Evolutionary conservation across 768 basidiomycete genomes (phyloP).

Genomic region (Udeniomyces megalosporus): DNA sequence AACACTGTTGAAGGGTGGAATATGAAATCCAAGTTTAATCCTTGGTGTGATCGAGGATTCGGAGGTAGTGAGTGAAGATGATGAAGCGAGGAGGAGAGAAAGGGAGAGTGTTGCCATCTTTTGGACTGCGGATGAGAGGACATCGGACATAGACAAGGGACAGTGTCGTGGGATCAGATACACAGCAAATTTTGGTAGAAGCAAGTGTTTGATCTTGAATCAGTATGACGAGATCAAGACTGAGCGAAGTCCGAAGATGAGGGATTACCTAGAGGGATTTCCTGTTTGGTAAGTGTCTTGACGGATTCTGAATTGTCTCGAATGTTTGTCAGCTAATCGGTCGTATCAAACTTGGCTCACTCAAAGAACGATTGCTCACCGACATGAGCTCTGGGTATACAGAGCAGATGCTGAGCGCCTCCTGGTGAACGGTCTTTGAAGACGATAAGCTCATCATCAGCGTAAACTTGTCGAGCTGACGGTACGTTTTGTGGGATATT

Average conservation of each 20-base stretch:
- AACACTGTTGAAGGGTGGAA: slow-evolving; percentile 3
- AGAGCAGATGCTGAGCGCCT: neutral
- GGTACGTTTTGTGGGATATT: neutral
- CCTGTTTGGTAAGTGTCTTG: neutral
- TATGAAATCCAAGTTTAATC: slow-evolving; percentile 4
- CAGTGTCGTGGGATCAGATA: no score
- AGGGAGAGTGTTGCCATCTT: neutral
- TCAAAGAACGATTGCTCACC: neutral
- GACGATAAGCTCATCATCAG: neutral
- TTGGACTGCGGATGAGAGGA: neutral
- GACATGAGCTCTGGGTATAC: slow-evolving; percentile 1
- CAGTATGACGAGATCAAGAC: no score
- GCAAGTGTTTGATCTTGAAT: neutral
- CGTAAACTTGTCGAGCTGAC: neutral
- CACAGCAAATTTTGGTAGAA: no score
- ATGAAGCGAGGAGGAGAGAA: neutral
- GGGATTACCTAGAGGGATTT: neutral
- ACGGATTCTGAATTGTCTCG: neutral
- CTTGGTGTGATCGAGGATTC: neutral
- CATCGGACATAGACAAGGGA: no score
- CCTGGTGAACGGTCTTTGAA: slow-evolving; percentile 1
- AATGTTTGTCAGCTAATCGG: neutral
- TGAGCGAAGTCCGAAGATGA: no score
- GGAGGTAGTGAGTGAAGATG: neutral
- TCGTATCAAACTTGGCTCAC: neutral